These are phyloP conservation scores for Boletellus ananas DNA, from an alignment of 768 basidiomycete species.

Conservation along the genomic window DNA sequence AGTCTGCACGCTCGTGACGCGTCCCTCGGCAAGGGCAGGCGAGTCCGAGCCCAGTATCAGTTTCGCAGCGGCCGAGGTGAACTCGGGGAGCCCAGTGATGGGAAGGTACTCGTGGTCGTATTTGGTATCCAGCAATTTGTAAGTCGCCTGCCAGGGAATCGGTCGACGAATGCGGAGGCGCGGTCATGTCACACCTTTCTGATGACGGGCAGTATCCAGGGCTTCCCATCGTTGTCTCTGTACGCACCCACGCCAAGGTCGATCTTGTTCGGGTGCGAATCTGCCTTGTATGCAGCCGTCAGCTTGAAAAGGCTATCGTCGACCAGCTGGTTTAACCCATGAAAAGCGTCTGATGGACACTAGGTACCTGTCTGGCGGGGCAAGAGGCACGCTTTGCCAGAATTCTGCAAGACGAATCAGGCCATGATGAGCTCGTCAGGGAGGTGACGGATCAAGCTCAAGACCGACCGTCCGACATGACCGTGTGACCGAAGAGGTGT, in stretches of 20 bases:
- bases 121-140: conserved; percentile 57
- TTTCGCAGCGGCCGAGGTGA: conserved; percentile 75
- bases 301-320: conserved; percentile 78
- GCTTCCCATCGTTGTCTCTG: conserved; percentile 80
- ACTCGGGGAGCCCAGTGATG: conserved; percentile 83
- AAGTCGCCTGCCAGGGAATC: conserved; percentile 56
- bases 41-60: conserved; percentile 77
- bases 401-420: conserved; percentile 44
- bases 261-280: conserved; percentile 71
- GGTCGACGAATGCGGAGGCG: not conserved
- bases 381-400: conserved; percentile 76
- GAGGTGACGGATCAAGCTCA: conserved; percentile 5
- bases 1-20: conserved; percentile 83
- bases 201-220: conserved; percentile 90
- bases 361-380: conserved; percentile 77
- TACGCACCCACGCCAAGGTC: conserved; percentile 95
- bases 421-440: not conserved
- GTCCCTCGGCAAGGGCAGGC: conserved; percentile 62
- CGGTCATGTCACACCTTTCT: conserved; percentile 59
- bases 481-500: conserved; percentile 43
- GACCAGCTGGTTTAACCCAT: conserved; percentile 7
- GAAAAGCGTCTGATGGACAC: not conserved
- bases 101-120: conserved; percentile 93
- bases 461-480: conserved; percentile 54
- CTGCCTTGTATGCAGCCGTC: conserved; percentile 84